A percentile compares a stretch with the other conserved stretches of the same genome.
Evolutionary conservation across 768 basidiomycete genomes (phyloP).

Genomic region (Boletus edulis): DNA sequence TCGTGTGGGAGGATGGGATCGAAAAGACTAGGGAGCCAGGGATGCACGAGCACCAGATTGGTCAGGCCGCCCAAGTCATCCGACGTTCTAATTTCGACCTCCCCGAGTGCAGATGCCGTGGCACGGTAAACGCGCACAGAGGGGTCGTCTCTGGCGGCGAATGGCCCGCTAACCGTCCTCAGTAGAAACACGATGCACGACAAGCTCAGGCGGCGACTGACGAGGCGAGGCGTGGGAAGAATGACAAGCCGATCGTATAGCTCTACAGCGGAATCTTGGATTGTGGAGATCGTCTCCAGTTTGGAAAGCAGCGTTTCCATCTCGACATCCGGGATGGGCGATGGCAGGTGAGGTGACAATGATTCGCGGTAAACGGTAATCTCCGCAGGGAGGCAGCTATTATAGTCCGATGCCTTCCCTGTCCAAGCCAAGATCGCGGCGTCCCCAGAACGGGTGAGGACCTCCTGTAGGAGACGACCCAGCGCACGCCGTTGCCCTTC

Average conservation of each 20-base stretch:
- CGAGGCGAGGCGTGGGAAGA: conserved; percentile 12
- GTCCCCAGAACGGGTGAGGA: conserved; percentile 17
- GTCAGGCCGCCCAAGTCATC: conserved; percentile 3
- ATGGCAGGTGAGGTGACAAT: conserved; percentile 3
- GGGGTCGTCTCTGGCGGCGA: neutral
- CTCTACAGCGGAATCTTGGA: conserved; percentile 6
- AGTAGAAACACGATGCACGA: conserved; percentile 13
- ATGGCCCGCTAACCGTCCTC: conserved; percentile 9
- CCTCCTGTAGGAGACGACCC: conserved; percentile 17
- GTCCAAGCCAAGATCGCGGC: conserved; percentile 16
- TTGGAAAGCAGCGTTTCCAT: conserved; percentile 6
- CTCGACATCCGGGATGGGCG: conserved; percentile 2
- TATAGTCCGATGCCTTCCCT: conserved; percentile 19
- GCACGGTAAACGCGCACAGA: conserved; percentile 8
- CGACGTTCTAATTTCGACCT: conserved; percentile 10
- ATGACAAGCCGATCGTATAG: conserved; percentile 10
- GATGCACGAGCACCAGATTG: conserved; percentile 20
- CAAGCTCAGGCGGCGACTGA: conserved; percentile 15
- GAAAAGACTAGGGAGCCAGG: conserved; percentile 14
- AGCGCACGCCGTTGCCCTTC: conserved; percentile 24
- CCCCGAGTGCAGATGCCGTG: conserved; percentile 9
- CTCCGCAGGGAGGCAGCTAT: conserved; percentile 22
- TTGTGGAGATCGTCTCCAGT: neutral
- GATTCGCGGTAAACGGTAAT: conserved; percentile 16
- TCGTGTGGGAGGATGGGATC: conserved; percentile 19